Evolutionary conservation across 106 monocot genomes (phyloP).

Genomic region (Cymbidium sinense): DNA sequence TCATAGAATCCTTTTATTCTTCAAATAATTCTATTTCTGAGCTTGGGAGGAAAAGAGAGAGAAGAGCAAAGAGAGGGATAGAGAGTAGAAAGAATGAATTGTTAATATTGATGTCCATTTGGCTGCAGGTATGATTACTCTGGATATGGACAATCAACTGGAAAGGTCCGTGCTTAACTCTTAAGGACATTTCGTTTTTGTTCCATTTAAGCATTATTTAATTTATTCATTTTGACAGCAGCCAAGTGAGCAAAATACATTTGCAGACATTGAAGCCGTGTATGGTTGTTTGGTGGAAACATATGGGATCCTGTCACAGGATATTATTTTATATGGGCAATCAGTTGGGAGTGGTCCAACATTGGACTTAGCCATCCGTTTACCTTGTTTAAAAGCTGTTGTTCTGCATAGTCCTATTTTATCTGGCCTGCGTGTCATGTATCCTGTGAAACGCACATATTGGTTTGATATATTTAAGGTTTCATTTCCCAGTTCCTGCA

Average conservation of each 20-base stretch:
- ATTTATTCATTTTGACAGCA: conserved; percentile 22
- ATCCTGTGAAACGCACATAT: conserved; percentile 83
- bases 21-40: background rate
- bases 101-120: background rate
- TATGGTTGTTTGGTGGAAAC: conserved; percentile 61
- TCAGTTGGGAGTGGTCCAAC: conserved; percentile 98
- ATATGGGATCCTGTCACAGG: conserved; percentile 47
- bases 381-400: conserved; percentile 62
- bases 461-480: conserved; percentile 99
- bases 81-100: background rate
- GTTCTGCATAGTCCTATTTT: conserved; percentile 94
- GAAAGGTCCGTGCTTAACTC: conserved; percentile 46
- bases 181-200: background rate
- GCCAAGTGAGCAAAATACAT: conserved; percentile 96
- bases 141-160: conserved; percentile 85
- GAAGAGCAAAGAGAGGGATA: background rate
- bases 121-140: conserved; percentile 86
- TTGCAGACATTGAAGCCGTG: conserved; percentile 81
- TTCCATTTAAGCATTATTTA: background rate
- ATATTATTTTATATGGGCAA: conserved; percentile 92
- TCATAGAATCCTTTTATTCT: background rate
- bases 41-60: background rate
- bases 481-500: background rate
- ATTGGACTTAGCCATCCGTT: conserved; percentile 62
- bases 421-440: conserved; percentile 89